Evolutionary conservation across 495 filamentous ascomycete species (phyloP), one percentile per base, ranked within the genome.

Genomic region (Daldinia bambusicola): DNA sequence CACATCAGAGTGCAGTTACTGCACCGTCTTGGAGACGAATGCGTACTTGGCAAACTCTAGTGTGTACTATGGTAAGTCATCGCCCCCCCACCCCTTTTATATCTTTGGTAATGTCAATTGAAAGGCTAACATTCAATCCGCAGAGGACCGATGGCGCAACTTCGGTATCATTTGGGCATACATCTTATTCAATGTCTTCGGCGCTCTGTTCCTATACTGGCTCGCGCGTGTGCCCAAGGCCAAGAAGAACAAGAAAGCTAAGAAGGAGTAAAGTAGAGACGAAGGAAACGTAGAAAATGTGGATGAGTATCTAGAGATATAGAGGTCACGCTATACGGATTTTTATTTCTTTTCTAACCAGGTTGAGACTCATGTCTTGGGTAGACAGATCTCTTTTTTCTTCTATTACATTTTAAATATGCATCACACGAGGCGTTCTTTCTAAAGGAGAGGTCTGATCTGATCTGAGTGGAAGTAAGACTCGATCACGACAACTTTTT

Each of bases 201-300:
- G 77, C 22, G 93, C 92, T 0, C 75, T 95, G 18, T 82, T 85
- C 45, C 75, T 97, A 16, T 97, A 97, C 79, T 97, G 91, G 90
- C 77, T 94, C 59, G 84, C 87, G 6, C 83, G 93, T 6, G 91
- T 97, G 57, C 92, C 92, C 14, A 94, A 93, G 85, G 70, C 63
- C 18, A 72, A 83, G 67, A 74, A 83, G 67, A 83, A 85, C 61
- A 79, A 85, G 71, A 77, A 77, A 65, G 6, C 69, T 32, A 77
- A 77, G 70, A 74, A 74, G 41, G 75, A 74, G 48, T 75, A 75
- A 66, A 71, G 16, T 36, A 22, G 16, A 36, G 32, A 56, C 12
- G 50, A 53, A 10, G 7, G 13, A 48, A 48, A 48, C 43, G 43
- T 20, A 26, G 2, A 3, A 13, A 48, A 4, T 20, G 20, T 18